Evolutionary conservation across 768 basidiomycete species (phyloP).

Genomic region (Kwoniella mangroviensis): DNA sequence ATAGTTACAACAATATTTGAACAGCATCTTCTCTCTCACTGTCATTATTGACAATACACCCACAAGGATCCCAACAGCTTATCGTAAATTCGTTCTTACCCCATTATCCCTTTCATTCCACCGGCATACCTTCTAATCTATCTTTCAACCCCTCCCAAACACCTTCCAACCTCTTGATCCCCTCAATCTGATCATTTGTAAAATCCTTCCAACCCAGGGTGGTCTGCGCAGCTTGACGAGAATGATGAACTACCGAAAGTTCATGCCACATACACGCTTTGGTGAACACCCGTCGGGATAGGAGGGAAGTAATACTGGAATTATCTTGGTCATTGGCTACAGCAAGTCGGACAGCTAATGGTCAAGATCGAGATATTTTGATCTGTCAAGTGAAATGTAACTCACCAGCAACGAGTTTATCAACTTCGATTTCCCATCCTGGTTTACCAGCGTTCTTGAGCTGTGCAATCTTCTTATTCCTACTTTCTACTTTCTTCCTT

Average conservation of each 20-base stretch:
- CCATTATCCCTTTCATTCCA: slow-evolving; percentile 64
- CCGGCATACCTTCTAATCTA: slow-evolving; percentile 79
- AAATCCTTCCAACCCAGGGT: slow-evolving; percentile 74
- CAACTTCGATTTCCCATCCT: slow-evolving; percentile 83
- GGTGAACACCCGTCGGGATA: slow-evolving; percentile 82
- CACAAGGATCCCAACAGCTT: too few species aligned
- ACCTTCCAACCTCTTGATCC: slow-evolving; percentile 66
- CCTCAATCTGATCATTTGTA: slow-evolving; percentile 73
- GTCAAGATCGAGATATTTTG: background rate
- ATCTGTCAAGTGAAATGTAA: background rate
- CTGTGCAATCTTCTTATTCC: slow-evolving; percentile 74
- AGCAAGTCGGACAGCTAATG: background rate
- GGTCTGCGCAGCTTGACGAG: slow-evolving; percentile 81
- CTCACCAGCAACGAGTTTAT: slow-evolving; percentile 65
- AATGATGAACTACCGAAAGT: slow-evolving; percentile 87
- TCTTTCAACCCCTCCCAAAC: slow-evolving; percentile 78
- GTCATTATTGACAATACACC: too few species aligned
- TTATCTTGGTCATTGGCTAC: slow-evolving; percentile 81
- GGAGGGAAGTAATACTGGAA: slow-evolving; percentile 71
- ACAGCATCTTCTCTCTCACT: too few species aligned
- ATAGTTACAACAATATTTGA: too few species aligned
- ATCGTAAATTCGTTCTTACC: background rate
- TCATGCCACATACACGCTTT: slow-evolving; percentile 95
- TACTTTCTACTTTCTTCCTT: slow-evolving; percentile 80
- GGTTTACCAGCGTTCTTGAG: slow-evolving; percentile 74